Conservation (phyloP, 352 stramenopile species). For the Phytopythium litorale region DNA sequence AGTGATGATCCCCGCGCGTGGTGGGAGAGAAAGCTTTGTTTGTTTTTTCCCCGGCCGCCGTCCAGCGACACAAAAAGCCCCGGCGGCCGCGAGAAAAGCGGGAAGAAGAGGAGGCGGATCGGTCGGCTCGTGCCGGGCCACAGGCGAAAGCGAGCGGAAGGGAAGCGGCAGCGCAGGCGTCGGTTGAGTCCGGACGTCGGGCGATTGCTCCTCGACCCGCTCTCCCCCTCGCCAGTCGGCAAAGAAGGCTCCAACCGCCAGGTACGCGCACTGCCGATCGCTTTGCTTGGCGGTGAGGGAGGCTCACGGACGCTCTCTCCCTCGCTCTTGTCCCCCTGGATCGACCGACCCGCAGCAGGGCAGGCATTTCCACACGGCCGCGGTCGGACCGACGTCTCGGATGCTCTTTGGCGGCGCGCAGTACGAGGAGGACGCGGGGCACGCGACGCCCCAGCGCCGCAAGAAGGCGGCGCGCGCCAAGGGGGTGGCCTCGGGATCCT, state of each 20-base stretch:
- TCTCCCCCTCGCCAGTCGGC: neutral
- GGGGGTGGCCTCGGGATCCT: neutral
- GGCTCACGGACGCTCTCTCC: neutral
- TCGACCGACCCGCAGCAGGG: too few relatives aligned
- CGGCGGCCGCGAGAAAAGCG: neutral
- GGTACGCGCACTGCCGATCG: neutral
- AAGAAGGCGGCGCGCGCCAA: slow-evolving; percentile 10
- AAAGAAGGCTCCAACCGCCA: neutral
- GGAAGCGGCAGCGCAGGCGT: too few relatives aligned
- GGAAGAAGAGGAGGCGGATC: neutral
- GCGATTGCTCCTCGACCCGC: neutral
- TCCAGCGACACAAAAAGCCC: neutral
- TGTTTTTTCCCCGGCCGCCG: neutral
- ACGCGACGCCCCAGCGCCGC: slow-evolving; percentile 18
- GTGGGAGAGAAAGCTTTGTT: neutral
- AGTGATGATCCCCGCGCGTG: neutral
- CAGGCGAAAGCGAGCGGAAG: too few relatives aligned
- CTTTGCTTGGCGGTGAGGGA: neutral
- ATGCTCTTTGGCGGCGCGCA: slow-evolving; percentile 37
- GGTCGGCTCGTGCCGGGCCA: neutral
- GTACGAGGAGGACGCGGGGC: slow-evolving; percentile 33
- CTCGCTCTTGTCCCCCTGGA: neutral
- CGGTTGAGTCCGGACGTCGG: neutral
- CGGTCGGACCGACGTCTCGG: too few relatives aligned
- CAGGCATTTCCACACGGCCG: neutral